These are phyloP conservation scores for Heritiera littoralis DNA, from an alignment of 345 rosid species.

Conservation along the genomic window DNA sequence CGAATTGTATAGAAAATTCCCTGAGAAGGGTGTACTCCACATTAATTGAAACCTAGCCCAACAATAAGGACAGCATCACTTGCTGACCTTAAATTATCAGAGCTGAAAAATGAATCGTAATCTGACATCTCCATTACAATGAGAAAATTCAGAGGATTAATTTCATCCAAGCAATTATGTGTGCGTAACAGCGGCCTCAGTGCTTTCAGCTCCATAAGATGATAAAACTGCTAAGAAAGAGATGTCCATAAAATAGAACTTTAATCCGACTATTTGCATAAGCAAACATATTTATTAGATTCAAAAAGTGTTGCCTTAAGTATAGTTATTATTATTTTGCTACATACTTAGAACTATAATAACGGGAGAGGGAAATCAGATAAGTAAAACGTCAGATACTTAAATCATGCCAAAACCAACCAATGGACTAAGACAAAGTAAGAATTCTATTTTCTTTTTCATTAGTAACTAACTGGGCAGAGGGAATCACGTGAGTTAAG, in stretches of 20 bases:
- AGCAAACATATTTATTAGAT: not conserved
- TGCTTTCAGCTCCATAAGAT: slow-evolving; percentile 60
- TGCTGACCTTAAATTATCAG: slow-evolving; percentile 77
- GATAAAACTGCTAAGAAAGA: slow-evolving; percentile 55
- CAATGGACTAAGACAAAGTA: not conserved
- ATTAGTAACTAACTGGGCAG: not conserved
- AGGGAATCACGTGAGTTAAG: not conserved
- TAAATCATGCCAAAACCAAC: not conserved
- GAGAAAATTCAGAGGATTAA: slow-evolving; percentile 65
- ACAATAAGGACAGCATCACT: not conserved
- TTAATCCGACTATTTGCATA: not conserved
- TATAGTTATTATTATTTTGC: not conserved
- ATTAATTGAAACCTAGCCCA: not conserved
- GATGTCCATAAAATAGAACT: slow-evolving; percentile 10
- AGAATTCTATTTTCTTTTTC: not conserved
- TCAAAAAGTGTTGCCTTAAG: not conserved
- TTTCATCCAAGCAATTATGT: slow-evolving; percentile 41
- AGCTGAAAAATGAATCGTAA: slow-evolving; percentile 60
- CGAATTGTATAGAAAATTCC: slow-evolving; percentile 35
- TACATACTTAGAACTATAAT: not conserved
- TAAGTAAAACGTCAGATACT: not conserved
- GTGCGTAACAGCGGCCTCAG: slow-evolving; percentile 56
- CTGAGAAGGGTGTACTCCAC: slow-evolving; percentile 7
- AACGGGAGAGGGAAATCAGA: not conserved
- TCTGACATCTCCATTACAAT: slow-evolving; percentile 62